Evolutionary conservation across 768 basidiomycete species (phyloP).

Genomic region (Tubosaeta sp.): DNA sequence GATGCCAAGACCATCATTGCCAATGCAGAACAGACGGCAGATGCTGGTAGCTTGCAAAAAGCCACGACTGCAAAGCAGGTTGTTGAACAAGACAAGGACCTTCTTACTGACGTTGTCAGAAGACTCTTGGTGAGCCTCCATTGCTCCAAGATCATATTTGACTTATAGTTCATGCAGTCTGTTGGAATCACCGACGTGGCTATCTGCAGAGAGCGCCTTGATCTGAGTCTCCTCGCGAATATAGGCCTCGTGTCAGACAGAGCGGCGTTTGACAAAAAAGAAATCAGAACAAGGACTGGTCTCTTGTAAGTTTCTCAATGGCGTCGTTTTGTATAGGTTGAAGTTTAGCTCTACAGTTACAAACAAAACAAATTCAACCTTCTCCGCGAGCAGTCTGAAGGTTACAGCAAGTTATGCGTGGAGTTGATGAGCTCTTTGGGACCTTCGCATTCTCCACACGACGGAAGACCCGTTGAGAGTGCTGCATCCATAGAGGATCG

Average conservation of each 20-base stretch:
- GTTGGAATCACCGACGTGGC: slow-evolving; percentile 52
- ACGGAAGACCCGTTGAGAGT: slow-evolving; percentile 63
- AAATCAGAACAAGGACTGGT: slow-evolving; percentile 74
- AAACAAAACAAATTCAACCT: slow-evolving; percentile 99
- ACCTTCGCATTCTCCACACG: slow-evolving; percentile 63
- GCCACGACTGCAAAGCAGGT: slow-evolving; percentile 45
- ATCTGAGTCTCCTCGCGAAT: slow-evolving; percentile 55
- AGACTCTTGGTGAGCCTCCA: slow-evolving; percentile 48
- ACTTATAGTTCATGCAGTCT: slow-evolving; percentile 38
- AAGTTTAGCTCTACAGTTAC: slow-evolving; percentile 53
- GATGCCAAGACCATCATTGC: slow-evolving; percentile 48
- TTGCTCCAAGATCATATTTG: not conserved
- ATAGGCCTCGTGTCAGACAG: slow-evolving; percentile 71
- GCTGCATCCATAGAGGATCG: slow-evolving; percentile 55
- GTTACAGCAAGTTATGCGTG: slow-evolving; percentile 87
- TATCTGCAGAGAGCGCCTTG: slow-evolving; percentile 72
- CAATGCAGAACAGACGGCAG: slow-evolving; percentile 22
- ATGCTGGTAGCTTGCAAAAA: slow-evolving; percentile 22
- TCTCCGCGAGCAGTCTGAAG: slow-evolving; percentile 94
- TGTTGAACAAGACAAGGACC: slow-evolving; percentile 62
- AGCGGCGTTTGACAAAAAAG: slow-evolving; percentile 65
- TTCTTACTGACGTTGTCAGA: slow-evolving; percentile 54
- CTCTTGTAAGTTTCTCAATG: slow-evolving; percentile 58
- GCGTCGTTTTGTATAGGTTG: not conserved
- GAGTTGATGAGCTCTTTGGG: slow-evolving; percentile 79